These are phyloP conservation scores for Trichocomaceae sp. DNA, from an alignment of 2,329 filamentous ascomycete genomes.

Conservation along the genomic window DNA sequence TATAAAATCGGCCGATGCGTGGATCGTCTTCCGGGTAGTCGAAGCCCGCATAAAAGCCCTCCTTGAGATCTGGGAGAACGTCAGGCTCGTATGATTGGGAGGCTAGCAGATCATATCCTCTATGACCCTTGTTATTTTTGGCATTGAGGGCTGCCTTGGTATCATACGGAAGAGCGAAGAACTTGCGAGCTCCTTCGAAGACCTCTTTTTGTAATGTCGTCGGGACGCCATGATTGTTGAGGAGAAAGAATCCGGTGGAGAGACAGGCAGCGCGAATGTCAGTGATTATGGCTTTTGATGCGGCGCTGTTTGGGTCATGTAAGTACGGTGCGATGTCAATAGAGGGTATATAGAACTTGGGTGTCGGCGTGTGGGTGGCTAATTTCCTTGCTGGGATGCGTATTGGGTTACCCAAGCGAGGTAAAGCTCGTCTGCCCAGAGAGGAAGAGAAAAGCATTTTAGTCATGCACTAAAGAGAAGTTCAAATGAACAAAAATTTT, in stretches of 20 bases:
- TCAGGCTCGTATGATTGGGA: conserved; percentile 34
- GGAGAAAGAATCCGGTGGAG: not conserved
- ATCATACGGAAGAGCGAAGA: conserved; percentile 24
- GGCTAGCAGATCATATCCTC: conserved; percentile 35
- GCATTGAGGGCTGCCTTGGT: conserved; percentile 21
- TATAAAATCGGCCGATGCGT: conserved; percentile 29
- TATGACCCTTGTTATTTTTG: conserved; percentile 30
- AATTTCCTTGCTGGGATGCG: not conserved
- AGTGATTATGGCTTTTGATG: not conserved
- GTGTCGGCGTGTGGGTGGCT: not conserved
- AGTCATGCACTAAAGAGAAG: not conserved
- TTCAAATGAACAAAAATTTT: not conserved
- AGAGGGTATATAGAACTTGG: not conserved
- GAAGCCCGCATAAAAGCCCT: conserved; percentile 17
- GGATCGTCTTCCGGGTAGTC: conserved; percentile 14
- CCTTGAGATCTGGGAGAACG: conserved; percentile 17
- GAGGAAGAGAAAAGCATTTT: not conserved
- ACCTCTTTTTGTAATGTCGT: not conserved
- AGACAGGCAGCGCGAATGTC: not conserved
- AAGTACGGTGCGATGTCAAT: not conserved
- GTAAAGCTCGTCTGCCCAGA: not conserved
- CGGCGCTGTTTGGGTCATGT: not conserved
- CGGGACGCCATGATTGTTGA: not conserved
- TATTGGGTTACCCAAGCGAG: not conserved
- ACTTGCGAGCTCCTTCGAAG: not conserved